These are phyloP conservation scores for Avena sativa DNA, from an alignment of 176 grass and related monocot genomes.

Conservation along the genomic window DNA sequence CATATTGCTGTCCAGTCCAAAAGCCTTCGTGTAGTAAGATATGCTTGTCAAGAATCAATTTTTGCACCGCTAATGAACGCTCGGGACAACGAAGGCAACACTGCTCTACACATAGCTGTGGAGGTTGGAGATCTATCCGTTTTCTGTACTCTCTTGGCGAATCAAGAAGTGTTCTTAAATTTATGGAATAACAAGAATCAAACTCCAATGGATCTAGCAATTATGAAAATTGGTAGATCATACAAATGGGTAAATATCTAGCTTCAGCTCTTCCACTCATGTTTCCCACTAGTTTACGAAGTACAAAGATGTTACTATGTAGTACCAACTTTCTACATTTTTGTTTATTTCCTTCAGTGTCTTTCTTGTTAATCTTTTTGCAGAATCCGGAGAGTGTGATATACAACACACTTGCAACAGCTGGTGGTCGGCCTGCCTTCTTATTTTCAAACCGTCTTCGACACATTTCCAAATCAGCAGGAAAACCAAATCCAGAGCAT, in stretches of 20 bases:
- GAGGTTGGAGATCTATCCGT: not conserved
- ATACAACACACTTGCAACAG: not conserved
- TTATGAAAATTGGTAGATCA: no score
- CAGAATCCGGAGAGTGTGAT: not conserved
- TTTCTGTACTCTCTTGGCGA: not conserved
- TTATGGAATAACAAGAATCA: not conserved
- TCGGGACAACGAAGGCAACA: slow-evolving; percentile 25
- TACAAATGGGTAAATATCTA: not conserved
- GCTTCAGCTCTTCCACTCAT: not conserved
- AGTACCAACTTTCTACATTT: no score
- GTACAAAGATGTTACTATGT: no score
- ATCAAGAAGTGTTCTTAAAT: not conserved
- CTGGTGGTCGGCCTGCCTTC: not conserved
- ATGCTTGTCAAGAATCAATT: not conserved
- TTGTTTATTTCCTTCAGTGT: no score
- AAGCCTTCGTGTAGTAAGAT: not conserved
- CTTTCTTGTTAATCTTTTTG: not conserved
- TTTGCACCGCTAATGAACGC: slow-evolving; percentile 10
- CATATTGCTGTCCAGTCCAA: slow-evolving; percentile 28
- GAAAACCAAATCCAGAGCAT: not conserved
- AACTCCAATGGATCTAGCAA: no score
- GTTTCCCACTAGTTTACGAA: not conserved
- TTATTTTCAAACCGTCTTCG: no score
- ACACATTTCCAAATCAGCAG: no score
- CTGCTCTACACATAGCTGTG: slow-evolving; percentile 8